Base-by-base conservation (phyloP, 371 early-diverging fungal species). In the Actinomortierella wolfii region DNA sequence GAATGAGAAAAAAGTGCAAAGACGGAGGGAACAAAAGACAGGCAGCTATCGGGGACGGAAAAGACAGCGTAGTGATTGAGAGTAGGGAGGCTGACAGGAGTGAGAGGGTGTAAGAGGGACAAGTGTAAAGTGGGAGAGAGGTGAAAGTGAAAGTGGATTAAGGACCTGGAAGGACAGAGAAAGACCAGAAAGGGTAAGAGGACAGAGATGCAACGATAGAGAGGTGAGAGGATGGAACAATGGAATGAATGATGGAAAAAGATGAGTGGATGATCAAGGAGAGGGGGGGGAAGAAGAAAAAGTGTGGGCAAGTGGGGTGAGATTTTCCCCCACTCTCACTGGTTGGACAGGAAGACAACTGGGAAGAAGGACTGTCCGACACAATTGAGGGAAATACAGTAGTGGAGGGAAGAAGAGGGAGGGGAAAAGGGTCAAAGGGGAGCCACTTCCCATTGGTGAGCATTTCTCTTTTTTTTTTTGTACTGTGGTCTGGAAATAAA, bases 401-500 rank as follows among this genome's bases (percentile, higher is more conserved):
- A 44, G 13, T n/a, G 9, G 18, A 28, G 21, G 20, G 0, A 11
- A 45, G 20, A 8, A 3, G 29, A 44, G 5, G n/a, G n/a, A 28
- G 29, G 43, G 14, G 18, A 29, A 48, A 26, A 9, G 51, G 18
- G 25, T 51, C 50, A 52, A 59, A 52, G 39, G 47, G 25, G n/a
- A 20, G 9, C 47, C 20, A 47, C 34, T 34, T 34, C 34, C 6
- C 24, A 47, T 21, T 18, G 24, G 47, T 34, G 34, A 34, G 34
- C 34, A 4, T 4, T 34, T 34, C 34, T 34, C 11, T 34, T 11
- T 34, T 34, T 11, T 34, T 34, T 34, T 34, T 11, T 4, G 11
- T 34, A 11, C 34, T 4, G 11, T 34, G 34, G 34, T 34, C 34
- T 34, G 34, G 34, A 34, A 34, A 34, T 34, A 34, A 34, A 6